Conservation (phyloP, 495 filamentous ascomycete species). For the Aspergillus affinis region DNA sequence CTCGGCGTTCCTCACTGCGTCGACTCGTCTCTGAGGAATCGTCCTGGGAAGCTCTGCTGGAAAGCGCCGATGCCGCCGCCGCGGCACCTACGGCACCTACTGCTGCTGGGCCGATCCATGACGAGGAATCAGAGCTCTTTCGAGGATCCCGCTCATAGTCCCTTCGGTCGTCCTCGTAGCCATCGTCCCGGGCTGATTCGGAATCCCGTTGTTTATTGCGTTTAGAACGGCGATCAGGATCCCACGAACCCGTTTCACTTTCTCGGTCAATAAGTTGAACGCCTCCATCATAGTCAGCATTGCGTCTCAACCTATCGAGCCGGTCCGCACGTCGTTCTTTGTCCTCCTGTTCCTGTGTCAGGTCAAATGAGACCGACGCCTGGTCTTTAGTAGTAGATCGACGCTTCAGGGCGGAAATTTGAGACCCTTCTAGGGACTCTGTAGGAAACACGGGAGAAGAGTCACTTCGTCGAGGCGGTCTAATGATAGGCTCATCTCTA, state of each 20-base stretch:
- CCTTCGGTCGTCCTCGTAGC: conserved; percentile 23
- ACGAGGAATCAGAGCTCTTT: conserved; percentile 29
- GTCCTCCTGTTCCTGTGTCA: conserved; percentile 50
- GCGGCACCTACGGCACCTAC: conserved; percentile 50
- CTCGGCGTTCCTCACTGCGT: conserved; percentile 31
- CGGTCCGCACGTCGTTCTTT: conserved; percentile 41
- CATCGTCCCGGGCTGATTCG: conserved; percentile 18
- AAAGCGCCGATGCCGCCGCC: conserved; percentile 39
- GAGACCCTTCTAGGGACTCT: conserved; percentile 17
- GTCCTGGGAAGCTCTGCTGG: conserved; percentile 40
- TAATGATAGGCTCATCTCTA: conserved; percentile 5
- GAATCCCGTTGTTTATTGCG: conserved; percentile 16
- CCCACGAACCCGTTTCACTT: conserved; percentile 19
- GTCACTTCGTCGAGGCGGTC: conserved; percentile 30
- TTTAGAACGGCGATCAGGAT: conserved; percentile 16
- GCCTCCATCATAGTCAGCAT: conserved; percentile 27
- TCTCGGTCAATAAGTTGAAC: conserved; percentile 38
- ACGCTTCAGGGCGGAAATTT: conserved; percentile 32
- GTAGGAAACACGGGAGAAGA: conserved; percentile 36
- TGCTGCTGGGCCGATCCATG: conserved; percentile 46
- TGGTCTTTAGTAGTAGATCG: conserved; percentile 42
- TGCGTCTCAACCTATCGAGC: conserved; percentile 27
- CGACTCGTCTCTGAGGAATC: conserved; percentile 33
- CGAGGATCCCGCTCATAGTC: conserved; percentile 10
- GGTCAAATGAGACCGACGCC: conserved; percentile 47